A percentile compares a stretch with the other conserved stretches of the same genome.
Conservation (phyloP, 345 rosid species). For the Cochlearia excelsa region DNA sequence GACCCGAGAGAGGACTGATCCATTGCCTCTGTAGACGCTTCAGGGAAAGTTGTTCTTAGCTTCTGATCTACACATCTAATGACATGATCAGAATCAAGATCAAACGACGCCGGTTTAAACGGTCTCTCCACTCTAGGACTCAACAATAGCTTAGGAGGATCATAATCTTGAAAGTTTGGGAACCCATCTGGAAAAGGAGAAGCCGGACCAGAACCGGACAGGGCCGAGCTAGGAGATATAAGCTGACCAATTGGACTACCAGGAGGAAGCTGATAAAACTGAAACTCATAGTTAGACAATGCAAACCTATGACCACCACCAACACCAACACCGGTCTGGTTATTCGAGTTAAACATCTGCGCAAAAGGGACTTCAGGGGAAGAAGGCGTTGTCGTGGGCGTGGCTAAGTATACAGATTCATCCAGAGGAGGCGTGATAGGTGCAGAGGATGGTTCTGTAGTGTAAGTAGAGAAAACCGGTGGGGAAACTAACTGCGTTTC, state of each 20-base stretch:
- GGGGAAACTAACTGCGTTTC: slow-evolving; percentile 94
- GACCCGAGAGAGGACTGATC: slow-evolving; percentile 53
- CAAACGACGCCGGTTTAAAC: slow-evolving; percentile 55
- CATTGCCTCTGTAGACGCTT: slow-evolving; percentile 36
- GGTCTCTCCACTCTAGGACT: slow-evolving; percentile 45
- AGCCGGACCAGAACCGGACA: slow-evolving; percentile 84
- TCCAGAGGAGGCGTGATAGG: slow-evolving; percentile 87
- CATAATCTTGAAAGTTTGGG: slow-evolving; percentile 55
- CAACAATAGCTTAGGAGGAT: slow-evolving; percentile 64
- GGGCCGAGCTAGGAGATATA: slow-evolving; percentile 85
- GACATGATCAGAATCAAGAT: slow-evolving; percentile 49
- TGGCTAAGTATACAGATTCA: slow-evolving; percentile 65
- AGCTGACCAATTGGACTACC: slow-evolving; percentile 94
- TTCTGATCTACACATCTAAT: slow-evolving; percentile 46
- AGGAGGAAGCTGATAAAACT: slow-evolving; percentile 75
- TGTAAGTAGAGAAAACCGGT: slow-evolving; percentile 85
- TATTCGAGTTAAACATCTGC: slow-evolving; percentile 54
- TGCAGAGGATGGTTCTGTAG: slow-evolving; percentile 98
- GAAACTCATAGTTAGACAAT: slow-evolving; percentile 61
- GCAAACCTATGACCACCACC: slow-evolving; percentile 40
- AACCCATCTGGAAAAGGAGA: slow-evolving; percentile 86
- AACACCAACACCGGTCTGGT: slow-evolving; percentile 23
- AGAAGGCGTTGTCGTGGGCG: slow-evolving; percentile 59
- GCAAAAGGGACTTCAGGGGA: slow-evolving; percentile 99
- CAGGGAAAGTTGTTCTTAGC: slow-evolving; percentile 42